Percentiles rank a stretch among this genome's conserved stretches.
These are phyloP conservation scores for Curvularia lunata DNA, from an alignment of 2,329 filamentous ascomycete genomes.

Conservation along the genomic window DNA sequence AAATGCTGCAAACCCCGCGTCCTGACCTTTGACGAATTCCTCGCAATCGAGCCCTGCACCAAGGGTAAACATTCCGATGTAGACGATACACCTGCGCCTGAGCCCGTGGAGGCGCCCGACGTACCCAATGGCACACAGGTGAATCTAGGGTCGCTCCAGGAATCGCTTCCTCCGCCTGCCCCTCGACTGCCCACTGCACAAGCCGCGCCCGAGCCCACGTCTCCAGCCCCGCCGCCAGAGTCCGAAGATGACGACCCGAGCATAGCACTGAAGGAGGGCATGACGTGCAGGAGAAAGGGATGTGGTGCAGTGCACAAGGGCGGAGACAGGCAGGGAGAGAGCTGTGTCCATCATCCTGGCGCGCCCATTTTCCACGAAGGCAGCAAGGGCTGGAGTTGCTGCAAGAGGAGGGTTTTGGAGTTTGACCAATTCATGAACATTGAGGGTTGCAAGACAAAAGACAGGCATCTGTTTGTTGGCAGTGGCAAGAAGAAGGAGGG, in stretches of 20 bases:
- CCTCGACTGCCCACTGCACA: conserved; percentile 43
- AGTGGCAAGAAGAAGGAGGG: conserved; percentile 73
- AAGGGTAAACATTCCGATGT: conserved; percentile 90
- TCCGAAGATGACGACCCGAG: conserved; percentile 86
- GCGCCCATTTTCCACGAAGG: conserved; percentile 95
- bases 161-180: conserved; percentile 41
- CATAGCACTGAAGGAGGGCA: conserved; percentile 73
- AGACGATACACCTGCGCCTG: conserved; percentile 68
- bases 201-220: conserved; percentile 32
- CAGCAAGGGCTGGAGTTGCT: conserved; percentile 96
- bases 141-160: conserved; percentile 40
- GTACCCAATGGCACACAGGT: conserved; percentile 47
- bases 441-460: conserved; percentile 83
- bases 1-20: conserved; percentile 98
- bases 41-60: conserved; percentile 89
- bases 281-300: conserved; percentile 76
- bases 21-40: conserved; percentile 97
- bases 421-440: conserved; percentile 99
- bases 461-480: conserved; percentile 82
- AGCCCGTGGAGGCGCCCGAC: conserved; percentile 57
- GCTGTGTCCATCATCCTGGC: conserved; percentile 88
- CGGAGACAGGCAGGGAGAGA: conserved; percentile 65
- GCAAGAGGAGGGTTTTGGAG: conserved; percentile 91
- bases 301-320: conserved; percentile 72
- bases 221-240: conserved; percentile 49